Percentiles rank a stretch among this genome's conserved stretches.
Conservation (phyloP, 768 basidiomycete species). For the Chalciporus sphaerocephalus region DNA sequence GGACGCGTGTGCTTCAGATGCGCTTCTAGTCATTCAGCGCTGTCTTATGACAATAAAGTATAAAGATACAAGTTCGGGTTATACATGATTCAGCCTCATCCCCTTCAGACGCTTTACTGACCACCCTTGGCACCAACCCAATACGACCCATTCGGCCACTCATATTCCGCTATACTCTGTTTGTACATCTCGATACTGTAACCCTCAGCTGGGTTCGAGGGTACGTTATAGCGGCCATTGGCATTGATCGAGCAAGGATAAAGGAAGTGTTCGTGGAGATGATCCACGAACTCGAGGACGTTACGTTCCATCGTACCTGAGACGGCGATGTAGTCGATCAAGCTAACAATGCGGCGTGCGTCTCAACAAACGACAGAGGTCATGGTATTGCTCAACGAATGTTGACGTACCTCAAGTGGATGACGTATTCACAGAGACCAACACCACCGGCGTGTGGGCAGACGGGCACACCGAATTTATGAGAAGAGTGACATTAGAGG, state of each 20-base stretch:
- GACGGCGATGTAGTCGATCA: conserved; percentile 91
- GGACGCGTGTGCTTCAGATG: too few species aligned
- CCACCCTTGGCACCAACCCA: conserved; percentile 17
- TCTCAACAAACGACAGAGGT: conserved; percentile 1
- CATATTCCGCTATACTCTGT: conserved; percentile 73
- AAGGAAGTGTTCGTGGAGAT: conserved; percentile 91
- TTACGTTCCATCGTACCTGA: conserved; percentile 93
- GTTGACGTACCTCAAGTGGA: conserved; percentile 72
- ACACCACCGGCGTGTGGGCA: conserved; percentile 97
- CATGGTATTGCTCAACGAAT: background rate
- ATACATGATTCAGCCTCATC: background rate
- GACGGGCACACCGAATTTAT: conserved; percentile 81
- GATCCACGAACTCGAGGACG: conserved; percentile 87
- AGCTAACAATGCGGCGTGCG: conserved; percentile 35
- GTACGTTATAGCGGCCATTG: conserved; percentile 85
- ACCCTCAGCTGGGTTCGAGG: conserved; percentile 67
- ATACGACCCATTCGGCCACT: conserved; percentile 72
- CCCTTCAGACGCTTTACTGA: background rate
- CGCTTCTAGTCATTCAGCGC: background rate
- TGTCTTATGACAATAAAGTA: background rate
- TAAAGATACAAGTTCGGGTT: conserved; percentile 1
- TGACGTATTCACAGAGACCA: conserved; percentile 90
- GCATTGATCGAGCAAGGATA: conserved; percentile 85
- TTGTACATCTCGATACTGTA: conserved; percentile 86
- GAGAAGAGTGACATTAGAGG: conserved; percentile 4